Conservation (phyloP, 2,329 filamentous ascomycete genomes). For the Paracamarosporium sp. region DNA sequence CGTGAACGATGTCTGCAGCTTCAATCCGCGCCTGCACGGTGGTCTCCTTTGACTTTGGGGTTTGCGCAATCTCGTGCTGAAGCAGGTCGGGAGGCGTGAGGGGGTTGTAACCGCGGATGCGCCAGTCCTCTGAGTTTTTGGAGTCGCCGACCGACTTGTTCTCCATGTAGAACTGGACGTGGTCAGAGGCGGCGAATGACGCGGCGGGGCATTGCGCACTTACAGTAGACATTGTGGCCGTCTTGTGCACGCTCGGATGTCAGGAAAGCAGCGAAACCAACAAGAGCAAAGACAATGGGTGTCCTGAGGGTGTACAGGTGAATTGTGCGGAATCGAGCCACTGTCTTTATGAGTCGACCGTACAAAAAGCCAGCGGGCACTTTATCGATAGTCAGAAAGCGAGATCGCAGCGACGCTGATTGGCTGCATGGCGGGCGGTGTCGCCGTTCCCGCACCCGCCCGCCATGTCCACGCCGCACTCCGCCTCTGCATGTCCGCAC, state of each 20-base stretch:
- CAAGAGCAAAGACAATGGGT: neutral
- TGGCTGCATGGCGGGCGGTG: conserved; percentile 23
- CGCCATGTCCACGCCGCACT: no score
- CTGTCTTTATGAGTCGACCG: conserved; percentile 35
- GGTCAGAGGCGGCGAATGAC: conserved; percentile 26
- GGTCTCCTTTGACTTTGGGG: conserved; percentile 57
- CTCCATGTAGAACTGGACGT: conserved; percentile 56
- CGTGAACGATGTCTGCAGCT: conserved; percentile 66
- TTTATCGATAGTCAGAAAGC: conserved; percentile 16
- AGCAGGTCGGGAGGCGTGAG: conserved; percentile 92
- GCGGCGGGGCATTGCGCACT: conserved; percentile 17
- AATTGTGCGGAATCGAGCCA: neutral
- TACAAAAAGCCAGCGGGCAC: conserved; percentile 7
- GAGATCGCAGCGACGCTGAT: conserved; percentile 26
- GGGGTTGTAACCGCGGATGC: conserved; percentile 84
- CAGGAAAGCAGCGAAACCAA: neutral
- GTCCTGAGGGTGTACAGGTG: neutral
- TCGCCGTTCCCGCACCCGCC: no score
- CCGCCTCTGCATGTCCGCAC: no score
- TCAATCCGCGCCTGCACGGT: conserved; percentile 67
- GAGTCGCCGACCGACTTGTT: conserved; percentile 59
- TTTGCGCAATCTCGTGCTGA: conserved; percentile 83
- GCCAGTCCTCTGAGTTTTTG: conserved; percentile 58
- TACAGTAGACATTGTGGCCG: conserved; percentile 32
- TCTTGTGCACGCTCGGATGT: neutral